A percentile compares a stretch with the other conserved stretches of the same genome.
These are phyloP conservation scores for Erythrophleum ivorense DNA, from an alignment of 331 rosid genomes.

Conservation along the genomic window DNA sequence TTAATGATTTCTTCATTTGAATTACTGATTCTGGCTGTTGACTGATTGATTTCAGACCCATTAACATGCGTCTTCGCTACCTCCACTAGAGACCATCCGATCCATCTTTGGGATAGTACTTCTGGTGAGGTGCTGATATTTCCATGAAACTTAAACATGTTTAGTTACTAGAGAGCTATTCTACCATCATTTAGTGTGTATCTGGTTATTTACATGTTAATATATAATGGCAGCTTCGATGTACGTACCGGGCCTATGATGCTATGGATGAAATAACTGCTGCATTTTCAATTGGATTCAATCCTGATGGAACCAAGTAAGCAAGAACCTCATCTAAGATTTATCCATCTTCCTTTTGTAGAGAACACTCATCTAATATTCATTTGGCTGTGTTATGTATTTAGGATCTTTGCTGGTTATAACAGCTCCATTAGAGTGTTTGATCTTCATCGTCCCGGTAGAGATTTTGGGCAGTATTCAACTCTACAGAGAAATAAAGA, in stretches of 20 bases:
- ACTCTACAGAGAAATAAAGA: slow-evolving; percentile 81
- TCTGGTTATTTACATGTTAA: no score
- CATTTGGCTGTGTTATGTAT: slow-evolving; percentile 36
- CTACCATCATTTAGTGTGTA: no score
- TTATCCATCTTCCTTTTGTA: background rate
- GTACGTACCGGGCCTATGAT: slow-evolving; percentile 94
- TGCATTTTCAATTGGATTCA: slow-evolving; percentile 86
- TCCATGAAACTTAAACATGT: slow-evolving; percentile 45
- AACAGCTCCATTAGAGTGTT: slow-evolving; percentile 83
- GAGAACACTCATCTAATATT: background rate
- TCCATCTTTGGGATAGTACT: slow-evolving; percentile 94
- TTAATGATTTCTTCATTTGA: no score
- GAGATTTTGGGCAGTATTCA: slow-evolving; percentile 72
- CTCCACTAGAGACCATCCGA: slow-evolving; percentile 88
- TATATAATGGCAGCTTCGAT: slow-evolving; percentile 91
- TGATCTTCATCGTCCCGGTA: slow-evolving; percentile 93
- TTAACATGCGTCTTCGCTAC: slow-evolving; percentile 83
- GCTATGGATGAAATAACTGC: slow-evolving; percentile 91
- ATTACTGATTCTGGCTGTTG: slow-evolving; percentile 3
- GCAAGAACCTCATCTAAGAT: slow-evolving; percentile 35
- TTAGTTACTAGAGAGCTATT: no score
- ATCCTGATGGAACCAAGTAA: slow-evolving; percentile 86
- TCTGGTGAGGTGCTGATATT: slow-evolving; percentile 72
- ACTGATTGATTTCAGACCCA: slow-evolving; percentile 63
- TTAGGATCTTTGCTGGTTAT: slow-evolving; percentile 93